Evolutionary conservation across 768 basidiomycete species (phyloP), one percentile per base, ranked within the genome.

Genomic region (Lentinus brumalis): DNA sequence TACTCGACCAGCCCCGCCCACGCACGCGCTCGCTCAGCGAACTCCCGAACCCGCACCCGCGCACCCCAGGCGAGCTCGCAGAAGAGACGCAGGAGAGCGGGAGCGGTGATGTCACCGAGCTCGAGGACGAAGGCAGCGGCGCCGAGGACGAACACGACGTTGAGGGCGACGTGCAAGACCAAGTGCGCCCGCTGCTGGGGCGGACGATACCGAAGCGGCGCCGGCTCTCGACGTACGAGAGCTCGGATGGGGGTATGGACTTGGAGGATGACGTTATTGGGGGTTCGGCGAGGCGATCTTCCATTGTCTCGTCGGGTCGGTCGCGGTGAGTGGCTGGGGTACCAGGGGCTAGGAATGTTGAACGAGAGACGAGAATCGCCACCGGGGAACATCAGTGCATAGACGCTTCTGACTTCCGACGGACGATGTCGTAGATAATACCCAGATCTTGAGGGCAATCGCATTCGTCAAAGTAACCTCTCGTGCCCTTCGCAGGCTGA

Each of bases 181-280:
- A 44, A 15, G 45, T 47, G 31, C 40, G 47, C 8, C 52, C 52
- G 52, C 10, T 53, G 10, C n/a, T 16, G 4, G 38, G 50, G 31
- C 26, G 9, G 26, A 2, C 1, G 50, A 21, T 29, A 15, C 31
- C 50, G 50, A 52, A 11, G 50, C 50, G 21, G 57, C 69, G 80
- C 26, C 73, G 83, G 53, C 67, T 84, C 50, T 85, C 86, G 5
- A 80, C 79, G 26, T 85, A 76, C 64, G 83, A 86, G 61, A 76
- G 77, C 29, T 70, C 73, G 5, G 80, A 86, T 12, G 78, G 78
- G 18, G 67, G 68, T 1, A 73, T 84, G 69, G 83, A 86, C 67
- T 61, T 82, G 38, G 84, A 86, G 66, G 75, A 76, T 52, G 77
- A 77, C 46, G 59, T 60, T 16, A 71, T 76, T 49, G 72, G 76